These are phyloP conservation scores for Schizophyllum amplum DNA, from an alignment of 1,284 basidiomycete species.

Conservation along the genomic window DNA sequence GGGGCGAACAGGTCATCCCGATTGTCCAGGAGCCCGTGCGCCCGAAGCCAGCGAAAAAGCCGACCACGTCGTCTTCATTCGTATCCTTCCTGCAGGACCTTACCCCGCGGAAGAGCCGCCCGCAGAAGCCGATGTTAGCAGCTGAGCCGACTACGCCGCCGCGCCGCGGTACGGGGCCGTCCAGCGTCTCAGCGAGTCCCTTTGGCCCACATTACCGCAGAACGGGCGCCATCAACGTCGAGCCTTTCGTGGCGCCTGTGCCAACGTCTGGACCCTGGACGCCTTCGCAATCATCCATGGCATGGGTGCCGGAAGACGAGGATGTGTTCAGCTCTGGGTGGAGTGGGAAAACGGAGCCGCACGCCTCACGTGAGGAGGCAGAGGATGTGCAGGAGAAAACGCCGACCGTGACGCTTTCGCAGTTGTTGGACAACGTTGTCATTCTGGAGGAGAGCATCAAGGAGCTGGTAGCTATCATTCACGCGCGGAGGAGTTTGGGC, in stretches of 20 bases:
- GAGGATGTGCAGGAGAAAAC: slow-evolving; percentile 24
- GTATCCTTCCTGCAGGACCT: slow-evolving; percentile 52
- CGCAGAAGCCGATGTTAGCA: slow-evolving; percentile 24
- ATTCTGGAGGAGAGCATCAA: slow-evolving; percentile 94
- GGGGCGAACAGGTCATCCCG: slow-evolving; percentile 16
- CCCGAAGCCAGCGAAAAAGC: slow-evolving; percentile 47
- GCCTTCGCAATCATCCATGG: slow-evolving; percentile 34
- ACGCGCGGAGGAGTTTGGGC: slow-evolving; percentile 78
- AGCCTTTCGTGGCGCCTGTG: slow-evolving; percentile 56
- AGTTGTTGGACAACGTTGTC: slow-evolving; percentile 89
- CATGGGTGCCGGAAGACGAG: slow-evolving; percentile 53
- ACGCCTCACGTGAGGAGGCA: slow-evolving; percentile 22
- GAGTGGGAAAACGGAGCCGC: slow-evolving; percentile 31
- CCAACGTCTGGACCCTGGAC: slow-evolving; percentile 59
- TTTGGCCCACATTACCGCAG: slow-evolving; percentile 82
- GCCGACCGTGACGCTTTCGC: slow-evolving; percentile 65
- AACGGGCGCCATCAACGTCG: slow-evolving; percentile 67
- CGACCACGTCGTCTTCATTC: slow-evolving; percentile 45
- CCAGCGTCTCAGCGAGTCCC: slow-evolving; percentile 58
- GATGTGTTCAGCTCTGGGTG: slow-evolving; percentile 61
- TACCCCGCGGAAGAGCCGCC: slow-evolving; percentile 63
- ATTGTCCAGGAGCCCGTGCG: slow-evolving; percentile 21
- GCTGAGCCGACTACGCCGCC: slow-evolving; percentile 37
- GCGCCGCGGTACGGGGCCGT: slow-evolving; percentile 26
- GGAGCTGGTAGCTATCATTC: slow-evolving; percentile 84